Evolutionary conservation across 2,329 filamentous ascomycete species (phyloP), one percentile per base, ranked within the genome.

Genomic region (Macroventuria anomochaeta): DNA sequence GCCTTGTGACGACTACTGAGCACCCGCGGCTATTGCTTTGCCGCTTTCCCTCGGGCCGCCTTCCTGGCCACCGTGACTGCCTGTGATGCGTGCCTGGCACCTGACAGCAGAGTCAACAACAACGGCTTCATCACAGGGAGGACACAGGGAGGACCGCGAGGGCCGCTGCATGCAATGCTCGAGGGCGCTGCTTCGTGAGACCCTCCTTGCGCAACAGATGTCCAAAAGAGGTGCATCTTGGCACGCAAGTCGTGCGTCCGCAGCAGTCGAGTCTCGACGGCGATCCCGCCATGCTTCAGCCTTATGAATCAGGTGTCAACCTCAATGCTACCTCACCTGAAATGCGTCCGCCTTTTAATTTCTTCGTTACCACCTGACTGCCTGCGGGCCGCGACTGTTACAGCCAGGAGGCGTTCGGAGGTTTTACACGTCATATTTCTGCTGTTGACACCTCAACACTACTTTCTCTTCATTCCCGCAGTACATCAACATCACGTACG

Each of bases 281-380:
- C 38, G 26, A 37, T 36, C 37, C 33, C 51, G 34, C 51, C 51
- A 32, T 44, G 38, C 51, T 59, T 68, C 70, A 73, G 70, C 70
- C 70, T 70, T 73, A 69, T 58, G 63, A 61, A 52, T 62, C 61
- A 65, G 59, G 57, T 60, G 54, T 52, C 34, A 50, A 55, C 41
- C 40, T 15, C 26, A 26, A 29, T n/a, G 20, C 28, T 52, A 34
- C 23, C 23, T 33, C 38, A 10, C 50, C 39, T 36, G 43, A 55
- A 40, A 23, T 49, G 38, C 46, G 41, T 51, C 40, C 51, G 26
- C 18, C 38, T 26, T 40, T 31, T 21, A 21, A 37, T 46, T 18
- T 53, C 20, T 46, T 29, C 26, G 21, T 41, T 50, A 23, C 43
- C 46, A 40, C 42, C 40, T 50, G 46, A 54, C 33, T 36, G 36